Conservation (phyloP, 257 asterid genomes). For the Verbascum thapsus region DNA sequence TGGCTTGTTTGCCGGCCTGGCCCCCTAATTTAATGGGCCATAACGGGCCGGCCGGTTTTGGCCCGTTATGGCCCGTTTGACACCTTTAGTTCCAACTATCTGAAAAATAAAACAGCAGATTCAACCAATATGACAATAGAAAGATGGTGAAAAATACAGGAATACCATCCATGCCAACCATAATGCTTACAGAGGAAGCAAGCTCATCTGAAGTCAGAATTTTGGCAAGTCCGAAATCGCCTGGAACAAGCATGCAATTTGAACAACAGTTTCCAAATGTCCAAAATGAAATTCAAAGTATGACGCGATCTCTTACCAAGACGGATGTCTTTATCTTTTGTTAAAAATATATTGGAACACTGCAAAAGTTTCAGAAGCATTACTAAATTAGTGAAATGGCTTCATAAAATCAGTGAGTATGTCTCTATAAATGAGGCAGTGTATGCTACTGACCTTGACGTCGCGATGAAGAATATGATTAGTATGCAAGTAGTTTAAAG, state of each 20-base stretch:
- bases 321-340: conserved; percentile 83
- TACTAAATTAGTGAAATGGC: conserved; percentile 16
- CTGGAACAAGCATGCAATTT: conserved; percentile 42
- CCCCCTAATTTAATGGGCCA: too few species aligned
- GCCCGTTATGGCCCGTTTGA: too few species aligned
- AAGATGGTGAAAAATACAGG: conserved; percentile 15
- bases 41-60: too few species aligned
- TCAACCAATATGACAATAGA: conserved; percentile 26
- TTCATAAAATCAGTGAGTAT: conserved; percentile 6
- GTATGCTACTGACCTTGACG: conserved; percentile 65
- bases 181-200: conserved; percentile 80
- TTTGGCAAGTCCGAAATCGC: conserved; percentile 97
- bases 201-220: conserved; percentile 81
- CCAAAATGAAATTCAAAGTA: conserved; percentile 5
- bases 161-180: conserved; percentile 20
- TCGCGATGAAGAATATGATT: conserved; percentile 93
- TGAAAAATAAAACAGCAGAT: conserved; percentile 36
- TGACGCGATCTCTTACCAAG: conserved; percentile 58
- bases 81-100: too few species aligned
- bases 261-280: conserved; percentile 30
- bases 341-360: conserved; percentile 93
- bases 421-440: conserved; percentile 21
- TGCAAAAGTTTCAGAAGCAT: conserved; percentile 42
- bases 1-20: too few species aligned
- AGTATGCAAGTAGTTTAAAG: conserved; percentile 84